These are phyloP conservation scores for Trichomonas vaginalis DNA, from an alignment of 208 protist species.

Conservation along the genomic window DNA sequence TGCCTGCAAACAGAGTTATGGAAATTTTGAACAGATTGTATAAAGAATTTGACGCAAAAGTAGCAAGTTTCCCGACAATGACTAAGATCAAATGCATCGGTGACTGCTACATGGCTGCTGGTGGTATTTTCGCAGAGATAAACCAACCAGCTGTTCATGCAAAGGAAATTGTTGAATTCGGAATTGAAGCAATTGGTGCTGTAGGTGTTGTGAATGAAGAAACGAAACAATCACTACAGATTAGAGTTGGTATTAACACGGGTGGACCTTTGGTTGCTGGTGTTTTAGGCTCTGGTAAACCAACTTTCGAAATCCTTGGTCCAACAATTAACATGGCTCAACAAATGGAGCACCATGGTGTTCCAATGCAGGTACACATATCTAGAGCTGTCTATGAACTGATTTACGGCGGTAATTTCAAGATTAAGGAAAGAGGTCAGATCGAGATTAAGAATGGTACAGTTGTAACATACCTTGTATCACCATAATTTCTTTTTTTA, in stretches of 20 bases:
- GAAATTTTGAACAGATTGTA: neutral
- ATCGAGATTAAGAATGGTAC: neutral
- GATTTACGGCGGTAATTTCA: neutral
- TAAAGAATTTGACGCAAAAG: neutral
- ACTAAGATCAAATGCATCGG: conserved; percentile 16
- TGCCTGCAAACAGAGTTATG: neutral
- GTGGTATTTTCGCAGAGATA: neutral
- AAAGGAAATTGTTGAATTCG: neutral
- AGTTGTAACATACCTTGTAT: neutral
- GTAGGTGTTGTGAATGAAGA: neutral
- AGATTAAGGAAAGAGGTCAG: neutral
- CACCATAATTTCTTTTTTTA: neutral
- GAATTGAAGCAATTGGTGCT: neutral
- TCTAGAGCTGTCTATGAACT: neutral
- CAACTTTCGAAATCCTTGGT: neutral
- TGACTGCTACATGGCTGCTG: conserved; percentile 9
- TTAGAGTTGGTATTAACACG: neutral
- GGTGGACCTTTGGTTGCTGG: neutral
- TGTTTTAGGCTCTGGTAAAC: neutral
- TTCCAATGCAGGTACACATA: neutral
- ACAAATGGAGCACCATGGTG: neutral
- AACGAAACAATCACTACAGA: neutral
- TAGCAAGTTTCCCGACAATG: neutral
- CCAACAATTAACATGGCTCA: neutral
- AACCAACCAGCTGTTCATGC: neutral